Conservation (phyloP, 164 flowering plant genomes). For the Stephania cephalantha region DNA sequence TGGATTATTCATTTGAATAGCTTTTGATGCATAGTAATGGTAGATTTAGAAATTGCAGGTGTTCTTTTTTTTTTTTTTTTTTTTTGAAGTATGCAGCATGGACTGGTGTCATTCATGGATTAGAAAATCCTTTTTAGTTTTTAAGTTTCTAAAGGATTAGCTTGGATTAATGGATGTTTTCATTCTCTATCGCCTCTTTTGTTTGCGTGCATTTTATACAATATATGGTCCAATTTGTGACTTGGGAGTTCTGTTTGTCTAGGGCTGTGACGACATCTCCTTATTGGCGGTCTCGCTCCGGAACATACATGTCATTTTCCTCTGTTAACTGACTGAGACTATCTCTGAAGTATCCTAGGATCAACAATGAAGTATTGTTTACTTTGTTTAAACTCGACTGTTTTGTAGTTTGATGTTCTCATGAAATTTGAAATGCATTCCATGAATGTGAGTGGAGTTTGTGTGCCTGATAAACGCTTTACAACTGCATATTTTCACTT, state of each 20-base stretch:
- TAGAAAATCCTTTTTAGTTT: too few species aligned
- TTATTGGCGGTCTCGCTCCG: background rate
- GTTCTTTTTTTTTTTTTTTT: too few species aligned
- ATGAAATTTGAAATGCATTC: background rate
- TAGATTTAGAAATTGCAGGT: too few species aligned
- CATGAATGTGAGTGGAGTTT: background rate
- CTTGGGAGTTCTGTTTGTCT: background rate
- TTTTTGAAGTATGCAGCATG: too few species aligned
- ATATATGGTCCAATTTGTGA: background rate
- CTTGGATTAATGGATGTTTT: background rate
- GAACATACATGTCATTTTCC: background rate
- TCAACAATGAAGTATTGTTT: too few species aligned
- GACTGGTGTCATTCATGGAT: too few species aligned
- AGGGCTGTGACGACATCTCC: background rate
- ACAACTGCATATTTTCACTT: too few species aligned
- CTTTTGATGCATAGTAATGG: too few species aligned
- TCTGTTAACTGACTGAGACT: background rate
- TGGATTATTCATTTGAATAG: too few species aligned
- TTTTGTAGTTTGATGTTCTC: background rate
- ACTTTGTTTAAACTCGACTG: background rate
- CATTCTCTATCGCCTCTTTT: background rate
- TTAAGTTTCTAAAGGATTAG: background rate
- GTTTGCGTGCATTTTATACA: background rate
- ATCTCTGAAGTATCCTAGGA: background rate
- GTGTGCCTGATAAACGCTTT: too few species aligned